A percentile compares a stretch with the other conserved stretches of the same genome.
Conservation (phyloP, 2,329 filamentous ascomycete genomes). For the Lasiodiplodia hormozganensis region DNA sequence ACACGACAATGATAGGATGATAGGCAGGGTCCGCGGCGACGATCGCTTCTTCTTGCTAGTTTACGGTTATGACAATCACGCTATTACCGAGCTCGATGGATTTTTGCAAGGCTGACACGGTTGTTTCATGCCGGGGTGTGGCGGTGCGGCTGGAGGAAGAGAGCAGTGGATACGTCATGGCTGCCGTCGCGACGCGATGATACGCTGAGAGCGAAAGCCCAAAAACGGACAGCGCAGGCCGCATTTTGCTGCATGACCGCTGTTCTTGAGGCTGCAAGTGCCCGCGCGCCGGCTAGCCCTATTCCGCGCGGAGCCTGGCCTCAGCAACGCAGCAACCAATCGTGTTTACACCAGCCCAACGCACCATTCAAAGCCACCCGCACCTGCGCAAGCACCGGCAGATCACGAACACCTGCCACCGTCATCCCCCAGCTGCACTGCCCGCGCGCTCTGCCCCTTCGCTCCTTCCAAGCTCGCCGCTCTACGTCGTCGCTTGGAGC, state of each 20-base stretch:
- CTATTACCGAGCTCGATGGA: background rate
- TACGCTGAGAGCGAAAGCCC: constrained; percentile 4
- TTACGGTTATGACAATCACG: background rate
- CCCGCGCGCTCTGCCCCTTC: background rate
- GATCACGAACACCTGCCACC: constrained; percentile 22
- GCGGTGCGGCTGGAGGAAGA: background rate
- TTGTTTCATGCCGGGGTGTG: constrained; percentile 10
- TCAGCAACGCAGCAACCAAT: constrained; percentile 16
- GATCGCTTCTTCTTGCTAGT: constrained; percentile 16
- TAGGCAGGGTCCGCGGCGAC: constrained; percentile 3
- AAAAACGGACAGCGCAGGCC: constrained; percentile 3
- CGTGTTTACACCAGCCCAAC: constrained; percentile 26
- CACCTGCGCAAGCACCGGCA: constrained; percentile 24
- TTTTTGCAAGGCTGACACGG: background rate
- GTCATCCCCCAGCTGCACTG: constrained; percentile 17
- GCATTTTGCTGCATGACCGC: constrained; percentile 19
- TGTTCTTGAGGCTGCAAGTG: constrained; percentile 17
- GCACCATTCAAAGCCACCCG: constrained; percentile 23
- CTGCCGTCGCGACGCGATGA: background rate
- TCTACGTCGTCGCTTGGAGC: background rate
- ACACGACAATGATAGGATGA: background rate
- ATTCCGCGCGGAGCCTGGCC: constrained; percentile 4
- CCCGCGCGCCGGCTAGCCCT: constrained; percentile 18
- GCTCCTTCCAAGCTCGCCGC: background rate
- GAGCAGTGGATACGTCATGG: constrained; percentile 11